A percentile compares a stretch with the other conserved stretches of the same genome.
Conservation (phyloP, 2,329 filamentous ascomycete species). For the Fusarium bactridioides region DNA sequence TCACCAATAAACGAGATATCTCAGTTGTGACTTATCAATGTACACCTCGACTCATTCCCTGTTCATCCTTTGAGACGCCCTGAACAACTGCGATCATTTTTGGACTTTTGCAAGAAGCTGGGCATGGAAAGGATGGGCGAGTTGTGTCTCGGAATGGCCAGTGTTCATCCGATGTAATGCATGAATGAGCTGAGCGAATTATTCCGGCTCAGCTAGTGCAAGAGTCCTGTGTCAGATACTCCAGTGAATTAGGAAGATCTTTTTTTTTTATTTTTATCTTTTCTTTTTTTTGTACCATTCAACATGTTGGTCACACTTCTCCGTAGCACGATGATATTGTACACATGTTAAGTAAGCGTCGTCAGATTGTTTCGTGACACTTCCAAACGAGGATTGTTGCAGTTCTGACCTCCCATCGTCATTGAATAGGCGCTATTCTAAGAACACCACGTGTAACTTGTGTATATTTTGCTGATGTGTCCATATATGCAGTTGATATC, state of each 20-base stretch:
- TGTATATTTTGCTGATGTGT: background rate
- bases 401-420: background rate
- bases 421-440: background rate
- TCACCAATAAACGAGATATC: background rate
- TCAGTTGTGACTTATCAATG: conserved; percentile 47
- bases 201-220: background rate
- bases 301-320: background rate
- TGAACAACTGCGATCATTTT: conserved; percentile 42
- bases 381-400: background rate
- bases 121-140: conserved; percentile 27
- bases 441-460: background rate
- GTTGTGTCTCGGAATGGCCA: conserved; percentile 4
- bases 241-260: no score
- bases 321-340: background rate
- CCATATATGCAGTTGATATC: background rate
- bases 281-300: background rate
- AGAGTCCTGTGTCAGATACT: background rate
- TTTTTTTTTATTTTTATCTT: no score
- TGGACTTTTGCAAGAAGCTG: conserved; percentile 40
- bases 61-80: conserved; percentile 43
- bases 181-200: no score
- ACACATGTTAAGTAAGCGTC: background rate
- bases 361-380: background rate
- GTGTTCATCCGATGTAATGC: background rate
- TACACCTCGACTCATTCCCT: conserved; percentile 50